Evolutionary conservation across 2,329 filamentous ascomycete species (phyloP).

Genomic region (Penicillium vulpinum): DNA sequence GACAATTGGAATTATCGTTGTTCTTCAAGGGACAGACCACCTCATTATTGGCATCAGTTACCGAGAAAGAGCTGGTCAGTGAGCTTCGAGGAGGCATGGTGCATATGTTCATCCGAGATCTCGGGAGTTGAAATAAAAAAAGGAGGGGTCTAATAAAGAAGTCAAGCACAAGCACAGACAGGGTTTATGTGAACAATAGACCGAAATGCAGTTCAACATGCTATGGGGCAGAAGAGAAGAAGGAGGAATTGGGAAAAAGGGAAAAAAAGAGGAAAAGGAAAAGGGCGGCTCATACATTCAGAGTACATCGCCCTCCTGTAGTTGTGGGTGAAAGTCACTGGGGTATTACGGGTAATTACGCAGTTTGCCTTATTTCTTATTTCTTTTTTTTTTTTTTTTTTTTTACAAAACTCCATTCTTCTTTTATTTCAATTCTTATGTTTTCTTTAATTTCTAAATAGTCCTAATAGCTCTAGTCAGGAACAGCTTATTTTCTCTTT

Average conservation of each 20-base stretch:
- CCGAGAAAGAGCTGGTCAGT: conserved; percentile 85
- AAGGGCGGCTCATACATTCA: conserved; percentile 16
- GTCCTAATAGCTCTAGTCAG: neutral
- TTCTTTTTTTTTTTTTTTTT: neutral
- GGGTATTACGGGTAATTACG: conserved; percentile 13
- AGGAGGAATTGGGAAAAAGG: conserved; percentile 2
- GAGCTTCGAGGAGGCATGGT: conserved; percentile 86
- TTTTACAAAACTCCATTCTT: too few relatives aligned
- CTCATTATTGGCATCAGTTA: conserved; percentile 89
- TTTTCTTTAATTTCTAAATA: neutral
- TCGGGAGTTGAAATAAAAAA: conserved; percentile 6
- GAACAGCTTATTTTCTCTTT: neutral
- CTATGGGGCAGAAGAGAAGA: conserved; percentile 6
- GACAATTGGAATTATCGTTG: conserved; percentile 93
- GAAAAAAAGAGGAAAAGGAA: conserved; percentile 11
- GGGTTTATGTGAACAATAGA: conserved; percentile 11
- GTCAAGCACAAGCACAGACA: conserved; percentile 11
- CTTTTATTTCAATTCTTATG: neutral
- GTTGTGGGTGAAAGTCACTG: conserved; percentile 11
- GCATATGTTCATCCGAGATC: conserved; percentile 42
- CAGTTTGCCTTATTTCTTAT: conserved; percentile 3
- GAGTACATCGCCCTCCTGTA: neutral
- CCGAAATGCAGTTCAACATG: conserved; percentile 9
- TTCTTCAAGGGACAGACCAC: conserved; percentile 95
- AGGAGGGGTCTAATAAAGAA: conserved; percentile 14